Base-by-base conservation (phyloP, 2,329 filamentous ascomycete genomes). In the Cladophialophora exuberans region DNA sequence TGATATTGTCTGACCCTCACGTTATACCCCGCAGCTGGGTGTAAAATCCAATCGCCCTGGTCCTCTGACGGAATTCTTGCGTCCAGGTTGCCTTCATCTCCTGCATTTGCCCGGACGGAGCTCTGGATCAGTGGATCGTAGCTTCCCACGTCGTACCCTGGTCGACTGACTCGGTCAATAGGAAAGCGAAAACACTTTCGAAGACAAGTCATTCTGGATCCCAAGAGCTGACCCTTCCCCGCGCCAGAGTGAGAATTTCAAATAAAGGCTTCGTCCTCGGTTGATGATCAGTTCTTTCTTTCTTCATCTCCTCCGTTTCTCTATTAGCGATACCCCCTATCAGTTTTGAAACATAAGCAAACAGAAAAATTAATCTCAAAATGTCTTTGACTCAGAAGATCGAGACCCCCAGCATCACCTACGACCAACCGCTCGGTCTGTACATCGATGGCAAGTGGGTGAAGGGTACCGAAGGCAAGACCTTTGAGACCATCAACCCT, bases 401-500 rank as follows among this genome's bases (percentile, higher is more conserved):
- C 62, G 65, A 69, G 61, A 73, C 72, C 44, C 71, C 71, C 44
- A 68, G 65, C 56, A 59, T 70, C 64, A 71, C 70, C 54, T 74
- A 73, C 51, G 72, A 74, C 57, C 72, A 74, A 65, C 72, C 72
- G 9, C 64, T 70, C 11, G 72, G 72, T 61, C 62, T 74, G 67
- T 74, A 68, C 69, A 70, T 68, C 54, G 92, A 94, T 83, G 92
- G 93, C 74, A 88, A 97, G 76, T 97, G 87, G 77, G 84, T 95
- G 62, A 85, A 88, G 73, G 81, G 85, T 71, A 85, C 88, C 61
- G 89, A 96, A 66, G 91, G 91, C 78, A 87, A 90, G 83, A 91
- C 87, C 64, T 94, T 96, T 70, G 90, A 96, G 76, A 88, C 91
- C 73, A 87, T 94, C 81, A 96, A 96, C 83, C 91, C 91, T 57